Base-by-base conservation (phyloP, 2,329 filamentous ascomycete species). In the Xylaria digitata region DNA sequence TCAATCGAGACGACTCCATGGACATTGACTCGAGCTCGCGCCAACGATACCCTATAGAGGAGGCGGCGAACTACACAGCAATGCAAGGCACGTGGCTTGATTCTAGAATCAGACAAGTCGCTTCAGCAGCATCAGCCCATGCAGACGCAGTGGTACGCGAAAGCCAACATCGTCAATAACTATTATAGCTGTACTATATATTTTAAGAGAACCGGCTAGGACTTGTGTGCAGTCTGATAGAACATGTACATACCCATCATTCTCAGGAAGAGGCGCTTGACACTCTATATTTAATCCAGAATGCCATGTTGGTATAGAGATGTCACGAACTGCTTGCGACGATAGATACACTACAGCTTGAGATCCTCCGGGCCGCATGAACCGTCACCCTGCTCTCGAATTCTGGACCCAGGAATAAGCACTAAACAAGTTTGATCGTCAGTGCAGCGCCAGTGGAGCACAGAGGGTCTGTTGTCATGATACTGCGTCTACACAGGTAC, bases 101-200 rank as follows among this genome's bases (percentile, higher is more conserved):
- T 57, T 64, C 75, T 15, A 72, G 76, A 32, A 74, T 80, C 50
- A 79, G 78, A 52, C 78, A 79, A 54, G 76, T 81, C 55, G 78
- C 79, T 11, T 79, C 78, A 6, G 75, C 72, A 5, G 77, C 78
- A 19, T 65, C 68, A 26, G 68, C 68, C 23, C 67, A 59, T 34
- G 67, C 67, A 15, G 67, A 67, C 46, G 67, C 67, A 11, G 58
- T 43, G 6, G 65, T 59, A 42, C 67, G 65, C n/a, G 67, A 69
- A 30, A 54, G 56, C 19, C 67, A 71, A 48, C 64, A 63, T 26
- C 57, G 19, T 11, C 52, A 55, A 34, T 65, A 32, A 63, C 6
- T 23, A 61, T 40, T 17, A 32, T 23, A 63, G 21, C 26, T 53
- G n/a, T 62, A 56, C 42, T 23, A 50, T 61, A 37, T 61, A 30